Conservation (phyloP, 305 asterid species). For the Fraxinus floribunda region DNA sequence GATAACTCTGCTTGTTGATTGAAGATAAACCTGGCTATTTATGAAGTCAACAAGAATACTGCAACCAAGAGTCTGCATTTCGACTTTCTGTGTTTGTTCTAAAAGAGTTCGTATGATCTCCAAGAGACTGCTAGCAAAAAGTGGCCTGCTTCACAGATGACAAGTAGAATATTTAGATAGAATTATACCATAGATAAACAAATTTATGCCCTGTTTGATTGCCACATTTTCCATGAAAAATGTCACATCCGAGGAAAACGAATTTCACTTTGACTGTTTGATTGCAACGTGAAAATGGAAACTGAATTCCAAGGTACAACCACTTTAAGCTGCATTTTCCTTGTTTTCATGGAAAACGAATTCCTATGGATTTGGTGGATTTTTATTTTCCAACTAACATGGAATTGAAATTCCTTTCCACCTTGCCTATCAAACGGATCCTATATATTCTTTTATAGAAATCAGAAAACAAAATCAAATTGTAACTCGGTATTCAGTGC, state of each 20-base stretch:
- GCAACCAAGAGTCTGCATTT: constrained; percentile 50
- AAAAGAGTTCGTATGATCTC: constrained; percentile 42
- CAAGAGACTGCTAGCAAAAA: constrained; percentile 50
- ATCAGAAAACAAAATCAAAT: background rate
- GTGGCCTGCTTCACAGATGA: constrained; percentile 42
- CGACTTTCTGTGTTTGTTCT: constrained; percentile 42
- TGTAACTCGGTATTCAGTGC: background rate
- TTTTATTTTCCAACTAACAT: too few relatives aligned
- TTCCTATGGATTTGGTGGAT: too few relatives aligned
- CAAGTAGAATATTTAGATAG: background rate
- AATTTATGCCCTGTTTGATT: background rate
- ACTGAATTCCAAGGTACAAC: too few relatives aligned
- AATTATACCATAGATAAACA: background rate
- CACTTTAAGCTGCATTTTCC: too few relatives aligned
- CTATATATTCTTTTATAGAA: background rate
- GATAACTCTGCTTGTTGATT: background rate
- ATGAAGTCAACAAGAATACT: constrained; percentile 42
- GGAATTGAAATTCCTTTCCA: too few relatives aligned
- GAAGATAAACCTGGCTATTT: constrained; percentile 39
- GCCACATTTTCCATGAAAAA: too few relatives aligned
- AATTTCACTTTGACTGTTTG: too few relatives aligned
- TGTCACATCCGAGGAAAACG: too few relatives aligned
- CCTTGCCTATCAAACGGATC: too few relatives aligned
- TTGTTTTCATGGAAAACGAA: too few relatives aligned
- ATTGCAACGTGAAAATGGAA: too few relatives aligned